Evolutionary conservation across 805 yeast species (phyloP).

Genomic region (Saccharomycopsis schoenii): DNA sequence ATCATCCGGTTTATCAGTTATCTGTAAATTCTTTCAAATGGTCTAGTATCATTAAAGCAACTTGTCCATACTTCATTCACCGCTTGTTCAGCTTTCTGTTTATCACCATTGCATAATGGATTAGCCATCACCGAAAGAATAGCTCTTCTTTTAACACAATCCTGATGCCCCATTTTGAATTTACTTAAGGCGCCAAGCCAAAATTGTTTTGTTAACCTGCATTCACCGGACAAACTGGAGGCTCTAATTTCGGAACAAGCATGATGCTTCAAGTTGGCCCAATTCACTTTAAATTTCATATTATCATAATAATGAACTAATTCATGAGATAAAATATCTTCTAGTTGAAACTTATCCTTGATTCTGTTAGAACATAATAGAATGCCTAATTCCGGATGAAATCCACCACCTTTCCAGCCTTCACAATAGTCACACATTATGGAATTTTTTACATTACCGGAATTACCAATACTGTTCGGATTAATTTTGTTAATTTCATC

Average conservation of each 20-base stretch:
- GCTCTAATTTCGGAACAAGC: conserved; percentile 97
- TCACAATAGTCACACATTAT: conserved; percentile 78
- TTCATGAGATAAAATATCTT: conserved; percentile 89
- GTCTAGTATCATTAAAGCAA: conserved; percentile 91
- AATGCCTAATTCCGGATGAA: conserved; percentile 82
- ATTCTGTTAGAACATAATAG: conserved; percentile 79
- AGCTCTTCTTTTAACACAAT: conserved; percentile 85
- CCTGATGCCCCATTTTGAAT: conserved; percentile 78
- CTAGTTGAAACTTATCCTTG: conserved; percentile 65
- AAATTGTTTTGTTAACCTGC: conserved; percentile 82
- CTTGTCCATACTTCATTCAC: conserved; percentile 87
- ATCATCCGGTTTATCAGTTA: conserved; percentile 25
- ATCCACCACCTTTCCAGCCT: conserved; percentile 83
- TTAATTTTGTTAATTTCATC: conserved; percentile 64
- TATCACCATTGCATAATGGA: conserved; percentile 62
- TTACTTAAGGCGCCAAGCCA: conserved; percentile 31
- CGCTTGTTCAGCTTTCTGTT: conserved; percentile 63
- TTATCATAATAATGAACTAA: conserved; percentile 90
- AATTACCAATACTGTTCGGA: conserved; percentile 30
- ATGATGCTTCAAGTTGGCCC: conserved; percentile 79
- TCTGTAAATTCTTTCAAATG: conserved; percentile 85
- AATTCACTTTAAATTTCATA: conserved; percentile 77
- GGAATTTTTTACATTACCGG: conserved; percentile 34
- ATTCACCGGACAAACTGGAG: conserved; percentile 86
- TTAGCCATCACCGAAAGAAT: conserved; percentile 73